Percentiles rank a stretch among this genome's conserved stretches.
These are phyloP conservation scores for Venturia carpophila DNA, from an alignment of 2,329 filamentous ascomycete species.

Conservation along the genomic window DNA sequence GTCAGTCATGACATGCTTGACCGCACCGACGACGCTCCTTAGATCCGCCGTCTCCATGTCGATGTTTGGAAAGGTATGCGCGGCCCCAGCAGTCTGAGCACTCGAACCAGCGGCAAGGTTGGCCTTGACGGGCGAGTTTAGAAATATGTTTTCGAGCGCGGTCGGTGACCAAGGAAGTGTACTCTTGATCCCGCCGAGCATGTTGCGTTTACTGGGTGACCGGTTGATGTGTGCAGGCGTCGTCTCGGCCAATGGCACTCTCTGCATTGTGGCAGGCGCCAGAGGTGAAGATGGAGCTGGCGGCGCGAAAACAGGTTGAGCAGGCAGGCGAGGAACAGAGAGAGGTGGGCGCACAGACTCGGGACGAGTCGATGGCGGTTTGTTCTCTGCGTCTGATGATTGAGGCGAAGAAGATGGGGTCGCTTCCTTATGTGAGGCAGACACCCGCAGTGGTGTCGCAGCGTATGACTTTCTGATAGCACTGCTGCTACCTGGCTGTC, in stretches of 20 bases:
- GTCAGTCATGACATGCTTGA: conserved; percentile 56
- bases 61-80: conserved; percentile 20
- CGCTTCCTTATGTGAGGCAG: not conserved
- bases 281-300: conserved; percentile 23
- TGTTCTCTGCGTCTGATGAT: conserved; percentile 74
- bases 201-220: conserved; percentile 39
- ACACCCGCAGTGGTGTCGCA: not conserved
- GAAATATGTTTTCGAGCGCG: conserved; percentile 67
- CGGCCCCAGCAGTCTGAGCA: conserved; percentile 22
- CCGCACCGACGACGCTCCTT: conserved; percentile 42
- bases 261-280: conserved; percentile 28
- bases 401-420: conserved; percentile 41
- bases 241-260: conserved; percentile 37
- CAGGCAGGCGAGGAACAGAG: conserved; percentile 15
- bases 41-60: conserved; percentile 33
- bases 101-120: not conserved
- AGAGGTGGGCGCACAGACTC: conserved; percentile 29
- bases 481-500: not conserved
- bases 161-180: conserved; percentile 61
- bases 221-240: conserved; percentile 34
- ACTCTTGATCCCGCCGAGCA: conserved; percentile 42
- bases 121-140: conserved; percentile 14
- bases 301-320: conserved; percentile 2
- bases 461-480: not conserved
- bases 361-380: conserved; percentile 60